Evolutionary conservation across 2,329 filamentous ascomycete species (phyloP), one percentile per base, ranked within the genome.

Genomic region (Claviceps purpurea): DNA sequence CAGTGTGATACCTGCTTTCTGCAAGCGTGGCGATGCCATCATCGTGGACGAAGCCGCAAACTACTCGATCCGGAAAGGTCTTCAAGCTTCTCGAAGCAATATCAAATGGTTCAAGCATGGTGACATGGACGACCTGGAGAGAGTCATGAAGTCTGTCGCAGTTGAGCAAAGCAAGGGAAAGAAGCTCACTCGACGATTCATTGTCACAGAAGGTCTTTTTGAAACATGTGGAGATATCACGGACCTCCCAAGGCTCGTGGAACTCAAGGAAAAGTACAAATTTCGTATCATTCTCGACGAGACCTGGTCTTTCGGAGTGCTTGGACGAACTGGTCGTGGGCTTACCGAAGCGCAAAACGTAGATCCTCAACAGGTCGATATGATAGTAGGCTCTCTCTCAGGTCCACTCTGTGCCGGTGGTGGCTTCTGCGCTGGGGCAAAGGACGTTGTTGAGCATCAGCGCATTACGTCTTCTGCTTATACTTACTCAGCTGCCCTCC

Each of bases 271-370:
- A 59, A 87, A 86, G 67, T 96, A 97, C 78, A 98, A 96, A 72
- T 98, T 97, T 74, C 89, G 93, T 61, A 80, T 98, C 52, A 95
- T 97, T 58, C 82, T 98, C 40, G 93, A 98, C 67, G 93, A 98
- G 73, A 95, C 90, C 1, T 95, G 88, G 85, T 96, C 90, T 1
- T 98, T 97, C 65, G 94, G 91, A 55, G 87, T 97, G 18, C 78
- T 98, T 5, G 93, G 93, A 47, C 80, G 89, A 56, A 95, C 89
- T 26, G 94, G 93, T 20, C 84, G 89, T 50, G 93, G 93, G 54
- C 76, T 97, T 41, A 97, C 93, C 0, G 94, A 98, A 72, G 88
- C 91, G 5, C 93, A 97, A 64, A 95, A 97, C 60, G 91, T 98
- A 18, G 93, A 97, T 65, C 83, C 91, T 0, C 81, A 85, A 10